Base-by-base conservation (phyloP, 495 filamentous ascomycete species). In the Penicillium taxi region DNA sequence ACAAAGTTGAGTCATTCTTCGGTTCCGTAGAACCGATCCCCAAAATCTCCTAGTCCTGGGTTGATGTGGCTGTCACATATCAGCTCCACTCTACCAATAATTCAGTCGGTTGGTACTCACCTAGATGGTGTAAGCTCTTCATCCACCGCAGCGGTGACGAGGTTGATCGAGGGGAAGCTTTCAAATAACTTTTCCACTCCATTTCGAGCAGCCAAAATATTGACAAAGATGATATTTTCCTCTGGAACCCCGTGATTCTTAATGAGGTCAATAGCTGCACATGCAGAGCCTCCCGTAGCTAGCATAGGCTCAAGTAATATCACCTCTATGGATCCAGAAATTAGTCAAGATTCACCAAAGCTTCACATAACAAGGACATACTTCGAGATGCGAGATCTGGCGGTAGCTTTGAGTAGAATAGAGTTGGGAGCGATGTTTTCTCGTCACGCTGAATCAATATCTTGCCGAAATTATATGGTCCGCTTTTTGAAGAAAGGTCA, bases 21-120 rank as follows among this genome's bases (percentile, higher is more conserved):
- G n/a, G 36, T 40, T n/a, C 44, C 44, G 17, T 48, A 48, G 39
- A 43, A 48, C 6, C 45, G 39, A 39, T 48, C 45, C 8, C 45
- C 45, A 35, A 48, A 48, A 21, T 48, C 45, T 2, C 45, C 45
- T 6, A 48, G 33, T 15, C 45, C 45, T 5, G 45, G 45, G 5
- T 16, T 34, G 8, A 48, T 48, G 31, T 39, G 23, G 14, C 45
- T 47, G 26, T 9, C 13, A 17, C 2, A 4, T 31, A 26, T 43
- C 22, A 42, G 19, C 7, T 30, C 26, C 6, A 29, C n/a, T 29
- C n/a, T 2, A 29, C 20, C 23, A 13, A 22, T 6, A 16, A 3
- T 3, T 19, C 6, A 16, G 34, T 36, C 8, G 3, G n/a, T n/a
- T 26, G 15, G 16, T 9, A 39, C 45, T 29, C 24, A 44, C 45